Conservation (phyloP, 371 early-diverging fungal species). For the Batkoa obscura region DNA sequence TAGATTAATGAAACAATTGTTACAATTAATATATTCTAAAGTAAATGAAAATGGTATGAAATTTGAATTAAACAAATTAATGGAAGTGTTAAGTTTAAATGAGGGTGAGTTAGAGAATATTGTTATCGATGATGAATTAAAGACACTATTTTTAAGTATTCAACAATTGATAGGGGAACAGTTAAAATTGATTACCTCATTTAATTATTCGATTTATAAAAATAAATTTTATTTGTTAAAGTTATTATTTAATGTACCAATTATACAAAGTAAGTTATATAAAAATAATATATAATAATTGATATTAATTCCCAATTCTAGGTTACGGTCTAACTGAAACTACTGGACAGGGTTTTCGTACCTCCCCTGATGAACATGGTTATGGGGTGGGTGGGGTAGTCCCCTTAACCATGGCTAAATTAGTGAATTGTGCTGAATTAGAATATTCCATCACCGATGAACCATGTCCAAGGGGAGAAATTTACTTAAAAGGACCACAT, state of each 20-base stretch:
- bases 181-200: background rate
- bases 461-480: conserved; percentile 74
- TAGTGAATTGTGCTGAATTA: conserved; percentile 82
- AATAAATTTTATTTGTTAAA: background rate
- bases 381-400: conserved; percentile 45
- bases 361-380: conserved; percentile 18
- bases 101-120: too few species aligned
- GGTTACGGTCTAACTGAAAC: conserved; percentile 91
- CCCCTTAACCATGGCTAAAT: conserved; percentile 43
- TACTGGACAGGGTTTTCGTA: conserved; percentile 32
- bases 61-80: too few species aligned
- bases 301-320: conserved; percentile 3
- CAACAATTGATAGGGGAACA: background rate
- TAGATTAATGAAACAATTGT: too few species aligned
- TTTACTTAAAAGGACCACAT: conserved; percentile 69
- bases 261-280: background rate
- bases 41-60: too few species aligned
- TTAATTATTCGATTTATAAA: background rate
- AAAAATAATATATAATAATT: too few species aligned
- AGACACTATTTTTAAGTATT: too few species aligned
- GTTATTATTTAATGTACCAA: background rate
- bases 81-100: too few species aligned
- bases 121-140: too few species aligned
- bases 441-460: conserved; percentile 54
- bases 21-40: too few species aligned